These are phyloP conservation scores for Rubroshorea leprosula DNA, from an alignment of 345 rosid genomes.

Conservation along the genomic window DNA sequence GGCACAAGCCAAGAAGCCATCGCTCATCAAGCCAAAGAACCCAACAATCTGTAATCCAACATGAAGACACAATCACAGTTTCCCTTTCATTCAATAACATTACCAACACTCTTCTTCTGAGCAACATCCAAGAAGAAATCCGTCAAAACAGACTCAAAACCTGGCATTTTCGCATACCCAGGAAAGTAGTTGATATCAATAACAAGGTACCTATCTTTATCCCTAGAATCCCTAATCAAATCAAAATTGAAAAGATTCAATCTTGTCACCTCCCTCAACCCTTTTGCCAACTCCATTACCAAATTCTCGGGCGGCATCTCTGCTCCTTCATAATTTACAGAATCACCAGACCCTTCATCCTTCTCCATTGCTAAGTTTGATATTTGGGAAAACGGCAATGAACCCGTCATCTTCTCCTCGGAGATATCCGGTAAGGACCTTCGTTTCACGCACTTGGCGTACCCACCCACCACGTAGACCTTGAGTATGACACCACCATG, in stretches of 20 bases:
- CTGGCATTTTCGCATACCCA: slow-evolving; percentile 61
- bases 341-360: slow-evolving; percentile 16
- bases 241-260: slow-evolving; percentile 61
- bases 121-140: slow-evolving; percentile 41
- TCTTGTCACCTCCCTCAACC: slow-evolving; percentile 42
- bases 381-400: slow-evolving; percentile 48
- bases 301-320: slow-evolving; percentile 50
- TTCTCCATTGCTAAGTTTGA: slow-evolving; percentile 38
- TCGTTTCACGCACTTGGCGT: slow-evolving; percentile 42
- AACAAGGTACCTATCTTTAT: slow-evolving; percentile 37
- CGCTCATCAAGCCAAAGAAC: too few species aligned
- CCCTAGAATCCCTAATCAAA: slow-evolving; percentile 51
- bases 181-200: slow-evolving; percentile 74
- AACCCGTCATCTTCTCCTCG: slow-evolving; percentile 39
- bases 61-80: too few species aligned
- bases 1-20: too few species aligned
- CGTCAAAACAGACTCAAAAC: slow-evolving; percentile 46
- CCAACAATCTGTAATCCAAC: too few species aligned
- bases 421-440: slow-evolving; percentile 50
- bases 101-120: slow-evolving; percentile 21
- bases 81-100: too few species aligned
- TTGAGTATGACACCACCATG: slow-evolving; percentile 63
- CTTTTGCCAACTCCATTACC: slow-evolving; percentile 38
- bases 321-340: slow-evolving; percentile 29
- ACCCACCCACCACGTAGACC: slow-evolving; percentile 51